Conservation (phyloP, 192 early-diverging fungal species). For the Backusella liffmaniae region DNA sequence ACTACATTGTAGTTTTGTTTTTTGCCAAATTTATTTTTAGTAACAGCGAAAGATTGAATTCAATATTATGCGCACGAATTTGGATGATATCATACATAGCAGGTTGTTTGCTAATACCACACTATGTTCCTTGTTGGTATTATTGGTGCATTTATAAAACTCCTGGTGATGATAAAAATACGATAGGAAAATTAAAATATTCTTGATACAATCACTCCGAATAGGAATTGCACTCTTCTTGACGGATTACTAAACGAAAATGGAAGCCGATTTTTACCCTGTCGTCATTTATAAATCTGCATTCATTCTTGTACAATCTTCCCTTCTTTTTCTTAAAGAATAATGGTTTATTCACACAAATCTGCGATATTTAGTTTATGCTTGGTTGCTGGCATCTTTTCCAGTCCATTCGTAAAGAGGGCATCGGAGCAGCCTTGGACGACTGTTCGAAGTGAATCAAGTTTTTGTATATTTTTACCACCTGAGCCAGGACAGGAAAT, state of each 20-base stretch:
- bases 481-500: slow-evolving; percentile 38
- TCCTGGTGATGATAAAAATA: neutral
- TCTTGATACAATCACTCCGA: neutral
- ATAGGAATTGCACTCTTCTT: neutral
- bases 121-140: too few species aligned
- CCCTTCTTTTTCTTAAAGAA: neutral
- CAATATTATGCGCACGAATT: too few species aligned
- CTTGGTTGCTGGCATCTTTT: neutral
- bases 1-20: too few species aligned
- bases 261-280: too few species aligned
- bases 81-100: too few species aligned
- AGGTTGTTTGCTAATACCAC: too few species aligned
- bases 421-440: neutral
- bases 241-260: neutral
- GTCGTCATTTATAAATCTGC: neutral
- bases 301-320: neutral
- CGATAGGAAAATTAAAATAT: neutral
- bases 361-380: neutral
- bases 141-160: neutral
- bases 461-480: slow-evolving; percentile 48
- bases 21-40: too few species aligned
- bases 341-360: neutral
- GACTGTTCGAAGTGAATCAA: slow-evolving; percentile 12
- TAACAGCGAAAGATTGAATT: too few species aligned
- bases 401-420: neutral